phyloP scores from a whole-genome alignment of 2,329 filamentous ascomycete genomes.

The Bipolaris oryzae region DNA sequence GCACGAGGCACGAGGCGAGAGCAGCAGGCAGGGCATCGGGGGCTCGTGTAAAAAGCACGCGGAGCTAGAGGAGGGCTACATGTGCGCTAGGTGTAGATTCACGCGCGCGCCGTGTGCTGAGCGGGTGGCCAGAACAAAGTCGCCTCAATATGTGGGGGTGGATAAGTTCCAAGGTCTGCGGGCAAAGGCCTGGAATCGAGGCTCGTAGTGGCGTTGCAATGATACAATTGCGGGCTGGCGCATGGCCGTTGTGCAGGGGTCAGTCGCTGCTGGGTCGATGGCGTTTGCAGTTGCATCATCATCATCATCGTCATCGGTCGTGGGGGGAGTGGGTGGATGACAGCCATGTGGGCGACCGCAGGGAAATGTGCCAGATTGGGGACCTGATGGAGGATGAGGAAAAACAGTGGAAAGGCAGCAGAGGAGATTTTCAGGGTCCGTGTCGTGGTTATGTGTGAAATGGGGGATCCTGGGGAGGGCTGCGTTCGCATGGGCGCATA shows the following conservation, averaged over 20 bases:
- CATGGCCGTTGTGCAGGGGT: constrained; percentile 11
- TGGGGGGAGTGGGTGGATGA: too few relatives aligned
- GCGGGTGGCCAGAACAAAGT: background rate
- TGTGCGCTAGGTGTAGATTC: background rate
- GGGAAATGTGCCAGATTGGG: background rate
- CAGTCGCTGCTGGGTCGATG: too few relatives aligned
- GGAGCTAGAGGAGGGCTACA: constrained; percentile 1
- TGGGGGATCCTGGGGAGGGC: constrained; percentile 1
- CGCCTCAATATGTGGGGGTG: constrained; percentile 7
- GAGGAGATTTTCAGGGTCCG: constrained; percentile 5
- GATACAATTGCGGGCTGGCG: constrained; percentile 9
- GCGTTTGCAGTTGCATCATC: too few relatives aligned
- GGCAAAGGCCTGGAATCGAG: constrained; percentile 4
- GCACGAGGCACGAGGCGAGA: constrained; percentile 13
- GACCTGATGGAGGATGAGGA: background rate
- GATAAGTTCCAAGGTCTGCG: background rate
- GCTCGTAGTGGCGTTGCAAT: constrained; percentile 14
- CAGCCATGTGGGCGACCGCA: background rate
- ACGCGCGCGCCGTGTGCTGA: background rate
- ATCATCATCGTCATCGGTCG: too few relatives aligned
- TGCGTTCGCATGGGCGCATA: constrained; percentile 1
- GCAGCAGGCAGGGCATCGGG: constrained; percentile 11
- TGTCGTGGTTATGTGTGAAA: background rate
- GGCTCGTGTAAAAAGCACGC: constrained; percentile 17
- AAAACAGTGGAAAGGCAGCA: background rate